Conservation (phyloP, 192 early-diverging fungal genomes). For the Chytriomyces hyalinus region DNA sequence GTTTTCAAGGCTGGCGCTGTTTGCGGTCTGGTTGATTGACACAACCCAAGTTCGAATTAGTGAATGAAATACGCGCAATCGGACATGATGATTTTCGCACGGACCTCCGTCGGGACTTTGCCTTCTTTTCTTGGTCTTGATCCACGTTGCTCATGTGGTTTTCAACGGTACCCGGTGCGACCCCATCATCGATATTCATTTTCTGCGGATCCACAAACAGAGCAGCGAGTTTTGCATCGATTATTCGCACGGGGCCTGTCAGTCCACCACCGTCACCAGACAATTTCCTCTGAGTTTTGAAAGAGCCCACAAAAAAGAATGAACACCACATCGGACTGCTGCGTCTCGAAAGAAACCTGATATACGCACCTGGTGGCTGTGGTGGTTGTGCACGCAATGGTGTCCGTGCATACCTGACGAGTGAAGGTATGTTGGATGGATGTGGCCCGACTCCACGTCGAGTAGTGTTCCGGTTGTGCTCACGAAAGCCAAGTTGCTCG, state of each 20-base stretch:
- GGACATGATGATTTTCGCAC: too few species aligned
- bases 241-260: not conserved
- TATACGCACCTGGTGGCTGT: not conserved
- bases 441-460: slow-evolving; percentile 19
- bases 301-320: not conserved
- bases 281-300: not conserved
- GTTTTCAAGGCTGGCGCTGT: not conserved
- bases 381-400: not conserved
- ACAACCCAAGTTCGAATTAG: too few species aligned
- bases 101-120: not conserved
- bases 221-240: not conserved
- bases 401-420: slow-evolving; percentile 32
- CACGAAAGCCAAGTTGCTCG: slow-evolving; percentile 15
- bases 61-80: too few species aligned
- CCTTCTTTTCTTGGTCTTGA: not conserved
- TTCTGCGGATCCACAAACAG: not conserved
- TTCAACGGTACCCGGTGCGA: not conserved
- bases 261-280: not conserved
- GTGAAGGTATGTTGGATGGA: slow-evolving; percentile 25
- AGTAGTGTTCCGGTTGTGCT: slow-evolving; percentile 20
- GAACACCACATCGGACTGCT: not conserved
- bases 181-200: not conserved
- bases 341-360: not conserved
- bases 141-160: not conserved
- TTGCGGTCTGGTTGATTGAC: not conserved